Base-by-base conservation (phyloP, 2,329 filamentous ascomycete genomes). In the Sporothrix pallida region DNA sequence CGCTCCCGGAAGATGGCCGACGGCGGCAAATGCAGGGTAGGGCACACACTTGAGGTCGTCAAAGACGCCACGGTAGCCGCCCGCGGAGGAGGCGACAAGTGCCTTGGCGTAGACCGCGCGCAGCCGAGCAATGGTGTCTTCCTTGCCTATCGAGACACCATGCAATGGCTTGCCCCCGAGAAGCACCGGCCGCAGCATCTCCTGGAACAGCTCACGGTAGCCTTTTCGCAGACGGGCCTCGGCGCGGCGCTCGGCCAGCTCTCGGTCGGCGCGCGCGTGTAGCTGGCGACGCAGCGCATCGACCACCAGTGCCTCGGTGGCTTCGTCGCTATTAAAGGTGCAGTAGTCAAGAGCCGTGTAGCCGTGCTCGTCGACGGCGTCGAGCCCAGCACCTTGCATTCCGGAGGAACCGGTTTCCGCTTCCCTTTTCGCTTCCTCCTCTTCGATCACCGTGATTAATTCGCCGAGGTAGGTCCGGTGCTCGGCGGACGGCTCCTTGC, bases 321-420 rank as follows among this genome's bases (percentile, higher is more conserved):
- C 52, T 7, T 20, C n/a, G 52, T 56, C 52, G n/a, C n/a, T 9
- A 10, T 56, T 56, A 20, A 56, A 56, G 9, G n/a, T 20, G n/a
- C 52, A 56, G 52, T 56, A 56, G n/a, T 56, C 52, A 20, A 56
- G 52, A n/a, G 52, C 52, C 52, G 52, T 56, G 52, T 56, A 56
- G n/a, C 52, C 52, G n/a, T 56, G 8, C 52, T 56, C 52, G n/a
- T 56, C 52, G 52, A 56, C 52, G 52, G 52, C 52, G n/a, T 56
- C 52, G 52, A 56, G 52, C 17, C 52, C 52, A 10, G 52, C 52
- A 20, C 15, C 50, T n/a, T 54, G 17, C 6, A n/a, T n/a, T 17
- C 13, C 13, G 48, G 48, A 52, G 17, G 31, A 37, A 37, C 31
- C 31, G 31, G 4, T 37, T 37, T 37, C 31, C 31, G 7, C 31